phyloP scores from a whole-genome alignment of 2,329 filamentous ascomycete genomes.

The Nannizziopsis arthrosporioides region DNA sequence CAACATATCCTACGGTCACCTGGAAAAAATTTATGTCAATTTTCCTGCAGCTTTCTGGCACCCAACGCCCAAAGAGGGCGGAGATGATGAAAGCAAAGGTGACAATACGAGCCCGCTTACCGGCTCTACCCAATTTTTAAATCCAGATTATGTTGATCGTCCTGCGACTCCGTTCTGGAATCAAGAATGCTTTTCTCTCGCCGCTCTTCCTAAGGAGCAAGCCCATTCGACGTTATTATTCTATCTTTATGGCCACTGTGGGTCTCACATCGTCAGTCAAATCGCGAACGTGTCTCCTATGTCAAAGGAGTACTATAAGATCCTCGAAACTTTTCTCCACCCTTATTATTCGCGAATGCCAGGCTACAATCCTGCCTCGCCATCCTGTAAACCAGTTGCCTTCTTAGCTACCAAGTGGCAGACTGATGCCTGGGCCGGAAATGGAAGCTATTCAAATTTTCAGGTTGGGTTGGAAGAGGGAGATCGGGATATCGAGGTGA shows the following conservation, averaged over 20 bases:
- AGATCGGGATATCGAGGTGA: conserved; percentile 56
- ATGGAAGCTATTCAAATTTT: conserved; percentile 78
- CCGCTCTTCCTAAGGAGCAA: conserved; percentile 46
- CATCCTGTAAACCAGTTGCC: conserved; percentile 50
- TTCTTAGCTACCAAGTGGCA: conserved; percentile 67
- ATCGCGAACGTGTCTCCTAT: conserved; percentile 25
- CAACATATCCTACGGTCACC: conserved; percentile 37
- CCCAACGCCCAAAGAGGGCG: conserved; percentile 12
- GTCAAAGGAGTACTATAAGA: conserved; percentile 40
- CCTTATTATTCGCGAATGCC: conserved; percentile 71
- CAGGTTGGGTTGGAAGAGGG: conserved; percentile 60
- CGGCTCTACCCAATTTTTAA: conserved; percentile 65
- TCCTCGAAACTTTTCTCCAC: conserved; percentile 55
- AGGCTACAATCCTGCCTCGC: conserved; percentile 45
- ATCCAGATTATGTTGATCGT: conserved; percentile 53
- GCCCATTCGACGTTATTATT: conserved; percentile 76
- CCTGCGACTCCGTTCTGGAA: conserved; percentile 57
- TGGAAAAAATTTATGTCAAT: conserved; percentile 47
- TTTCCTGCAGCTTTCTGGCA: conserved; percentile 71
- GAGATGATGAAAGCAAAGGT: background rate
- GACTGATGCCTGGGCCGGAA: conserved; percentile 64
- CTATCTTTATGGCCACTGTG: conserved; percentile 43
- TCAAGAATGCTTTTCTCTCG: conserved; percentile 66
- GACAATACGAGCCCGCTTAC: conserved; percentile 30
- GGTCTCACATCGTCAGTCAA: conserved; percentile 29